Base-by-base conservation (phyloP, 164 flowering plant species). In the Vitis labrusca region DNA sequence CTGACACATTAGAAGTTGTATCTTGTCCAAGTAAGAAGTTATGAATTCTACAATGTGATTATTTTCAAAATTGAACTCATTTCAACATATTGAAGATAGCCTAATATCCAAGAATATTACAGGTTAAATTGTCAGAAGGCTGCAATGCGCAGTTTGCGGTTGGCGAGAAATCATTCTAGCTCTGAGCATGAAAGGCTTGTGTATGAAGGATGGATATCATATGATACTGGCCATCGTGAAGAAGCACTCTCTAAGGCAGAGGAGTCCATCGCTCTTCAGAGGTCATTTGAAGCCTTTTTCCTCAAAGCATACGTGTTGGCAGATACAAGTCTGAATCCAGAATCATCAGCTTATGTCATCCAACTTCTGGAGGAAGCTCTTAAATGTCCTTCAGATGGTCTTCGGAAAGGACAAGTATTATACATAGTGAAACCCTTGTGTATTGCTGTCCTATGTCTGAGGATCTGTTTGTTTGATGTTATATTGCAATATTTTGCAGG, bases 61-160 rank as follows among this genome's bases (percentile, higher is more conserved):
- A 5, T 16, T 57, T 1, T 16, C 9, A 16, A 16, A 10, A n/a
- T 57, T 57, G 29, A 37, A 37, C 44, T 37, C 7, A 6, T 37
- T 37, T 37, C 44, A 37, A 37, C 15, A 1, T 1, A 5, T 27
- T 61, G 61, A 23, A 68, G 19, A 19, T 58, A 2, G 3, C 50
- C 52, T 55, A 63, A 57, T 66, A 54, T 57, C 13, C 17, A 47
- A 58, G 19, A 50, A 11, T 65, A 4, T 63, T 71, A 32, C 66
- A 93, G 98, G 88, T 80, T 93, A 71, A 93, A 93, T 68, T 88
- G 94, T 78, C 97, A 87, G 61, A 90, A 89, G 80, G 91, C 97
- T 64, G 97, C 97, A 48, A 86, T 93, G 96, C 84, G 88, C 23
- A 84, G 96, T 70, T 72, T 93, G 78, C 77, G 93, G 5, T 55